A percentile compares a stretch with the other conserved stretches of the same genome.
phyloP scores from a whole-genome alignment of 306 rosid genomes.

The Urtica urens region DNA sequence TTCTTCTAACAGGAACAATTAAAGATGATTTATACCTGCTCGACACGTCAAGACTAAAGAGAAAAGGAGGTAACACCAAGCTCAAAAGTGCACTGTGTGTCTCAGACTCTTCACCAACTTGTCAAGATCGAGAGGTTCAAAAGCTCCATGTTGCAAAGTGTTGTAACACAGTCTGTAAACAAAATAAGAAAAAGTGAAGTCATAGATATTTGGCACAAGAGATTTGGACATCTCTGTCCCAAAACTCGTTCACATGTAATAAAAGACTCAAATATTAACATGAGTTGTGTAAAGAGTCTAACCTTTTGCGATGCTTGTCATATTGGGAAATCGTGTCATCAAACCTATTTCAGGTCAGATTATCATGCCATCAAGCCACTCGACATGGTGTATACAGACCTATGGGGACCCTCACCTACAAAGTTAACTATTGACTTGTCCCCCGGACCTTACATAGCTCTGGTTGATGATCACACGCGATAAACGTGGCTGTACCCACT shows the following conservation, averaged over 20 bases:
- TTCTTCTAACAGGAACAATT: too few relatives aligned
- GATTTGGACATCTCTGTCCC: too few relatives aligned
- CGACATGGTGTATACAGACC: not conserved
- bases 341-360: not conserved
- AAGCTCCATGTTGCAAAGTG: too few relatives aligned
- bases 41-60: too few relatives aligned
- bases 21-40: too few relatives aligned
- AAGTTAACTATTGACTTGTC: not conserved
- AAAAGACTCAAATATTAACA: not conserved
- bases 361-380: not conserved
- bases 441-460: not conserved
- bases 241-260: not conserved
- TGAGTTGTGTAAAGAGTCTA: not conserved
- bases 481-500: not conserved
- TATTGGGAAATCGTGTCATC: not conserved
- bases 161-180: too few relatives aligned
- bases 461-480: not conserved
- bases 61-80: too few relatives aligned
- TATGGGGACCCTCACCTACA: not conserved
- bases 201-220: too few relatives aligned
- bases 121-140: too few relatives aligned
- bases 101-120: too few relatives aligned
- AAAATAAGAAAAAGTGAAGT: too few relatives aligned
- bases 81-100: too few relatives aligned
- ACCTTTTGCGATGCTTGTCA: not conserved